A percentile compares a stretch with the other conserved stretches of the same genome.
Evolutionary conservation across 1,284 basidiomycete genomes (phyloP).

Genomic region (Amylostereum chailletii): DNA sequence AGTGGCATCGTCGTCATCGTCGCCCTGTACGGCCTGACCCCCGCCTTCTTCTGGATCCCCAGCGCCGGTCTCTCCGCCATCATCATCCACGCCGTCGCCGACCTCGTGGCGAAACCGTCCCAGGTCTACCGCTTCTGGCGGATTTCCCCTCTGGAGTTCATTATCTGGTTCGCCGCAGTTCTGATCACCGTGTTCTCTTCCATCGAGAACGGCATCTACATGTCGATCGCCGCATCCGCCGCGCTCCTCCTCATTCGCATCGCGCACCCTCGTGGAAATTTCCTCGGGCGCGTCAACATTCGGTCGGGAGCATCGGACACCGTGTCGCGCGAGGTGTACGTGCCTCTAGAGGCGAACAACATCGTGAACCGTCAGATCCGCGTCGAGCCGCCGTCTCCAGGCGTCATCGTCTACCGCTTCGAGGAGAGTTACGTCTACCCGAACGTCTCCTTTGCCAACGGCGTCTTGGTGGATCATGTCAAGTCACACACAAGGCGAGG

Average conservation of each 20-base stretch:
- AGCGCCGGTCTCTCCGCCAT: slow-evolving; percentile 78
- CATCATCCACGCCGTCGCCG: slow-evolving; percentile 93
- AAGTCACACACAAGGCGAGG: slow-evolving; percentile 74
- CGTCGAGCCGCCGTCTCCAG: slow-evolving; percentile 76
- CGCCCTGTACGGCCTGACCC: slow-evolving; percentile 88
- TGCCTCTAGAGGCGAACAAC: slow-evolving; percentile 63
- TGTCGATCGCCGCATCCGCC: slow-evolving; percentile 74
- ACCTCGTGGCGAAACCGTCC: slow-evolving; percentile 82
- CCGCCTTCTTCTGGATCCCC: slow-evolving; percentile 87
- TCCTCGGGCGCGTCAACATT: slow-evolving; percentile 68
- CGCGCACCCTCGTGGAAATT: slow-evolving; percentile 86
- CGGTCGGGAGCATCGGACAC: slow-evolving; percentile 23
- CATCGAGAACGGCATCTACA: slow-evolving; percentile 95
- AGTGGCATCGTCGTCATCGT: slow-evolving; percentile 88
- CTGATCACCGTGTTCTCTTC: slow-evolving; percentile 82
- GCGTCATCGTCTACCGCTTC: slow-evolving; percentile 88
- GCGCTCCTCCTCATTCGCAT: slow-evolving; percentile 85
- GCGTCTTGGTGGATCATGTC: slow-evolving; percentile 74
- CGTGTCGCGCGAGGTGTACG: slow-evolving; percentile 69
- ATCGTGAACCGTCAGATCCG: slow-evolving; percentile 67
- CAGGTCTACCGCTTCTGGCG: slow-evolving; percentile 94
- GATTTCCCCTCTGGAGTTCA: slow-evolving; percentile 86
- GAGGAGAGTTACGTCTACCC: slow-evolving; percentile 95
- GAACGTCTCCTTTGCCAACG: slow-evolving; percentile 78
- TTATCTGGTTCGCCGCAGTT: slow-evolving; percentile 88